Evolutionary conservation across 768 basidiomycete species (phyloP), one percentile per base, ranked within the genome.

Genomic region (Pleurotus pulmonarius): DNA sequence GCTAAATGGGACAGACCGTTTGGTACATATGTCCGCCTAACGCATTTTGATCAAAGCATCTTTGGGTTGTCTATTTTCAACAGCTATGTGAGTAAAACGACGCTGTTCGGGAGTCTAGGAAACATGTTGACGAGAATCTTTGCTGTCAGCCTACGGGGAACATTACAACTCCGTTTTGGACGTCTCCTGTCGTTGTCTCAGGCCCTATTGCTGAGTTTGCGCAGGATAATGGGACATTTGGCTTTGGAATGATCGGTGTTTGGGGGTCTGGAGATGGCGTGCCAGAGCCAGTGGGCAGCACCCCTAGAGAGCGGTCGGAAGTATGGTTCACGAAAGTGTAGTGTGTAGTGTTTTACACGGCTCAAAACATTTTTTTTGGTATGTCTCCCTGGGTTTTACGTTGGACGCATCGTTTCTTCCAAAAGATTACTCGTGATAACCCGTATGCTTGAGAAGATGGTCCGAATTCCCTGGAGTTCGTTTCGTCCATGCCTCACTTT

Each of bases 281-380:
- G 2, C 51, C 25, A 2, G 54, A 56, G 15, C 66, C 63, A 5
- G 24, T 46, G 5, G 67, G 66, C 1, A 29, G 56, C 8, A 64
- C 63, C 5, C 56, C 64, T 22, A 57, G 57, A n/a, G 65, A 66
- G 37, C 58, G 64, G 34, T 63, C 65, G 18, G 68, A 69, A 53
- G 65, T 65, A 13, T 69, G 60, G 58, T 69, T 66, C 46, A 18
- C 46, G 13, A 47, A 47, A 24, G 18, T 25, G n/a, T 47, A 47
- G 20, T 47, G 29, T 4, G 20, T 20, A 20, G 20, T 20, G 20
- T 20, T 20, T 20, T 20, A 20, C 20, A 34, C 29, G 8, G 8
- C 9, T 34, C 8, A 11, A 34, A 34, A 34, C 3, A 3, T 34
- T 34, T 3, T 34, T 3, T 11, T 9, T 34, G 29, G 11, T 34